Percentiles rank a stretch among this genome's conserved stretches.
These are phyloP conservation scores for Arthrobotrys entomopaga DNA, from an alignment of 2,329 filamentous ascomycete genomes.

Conservation along the genomic window DNA sequence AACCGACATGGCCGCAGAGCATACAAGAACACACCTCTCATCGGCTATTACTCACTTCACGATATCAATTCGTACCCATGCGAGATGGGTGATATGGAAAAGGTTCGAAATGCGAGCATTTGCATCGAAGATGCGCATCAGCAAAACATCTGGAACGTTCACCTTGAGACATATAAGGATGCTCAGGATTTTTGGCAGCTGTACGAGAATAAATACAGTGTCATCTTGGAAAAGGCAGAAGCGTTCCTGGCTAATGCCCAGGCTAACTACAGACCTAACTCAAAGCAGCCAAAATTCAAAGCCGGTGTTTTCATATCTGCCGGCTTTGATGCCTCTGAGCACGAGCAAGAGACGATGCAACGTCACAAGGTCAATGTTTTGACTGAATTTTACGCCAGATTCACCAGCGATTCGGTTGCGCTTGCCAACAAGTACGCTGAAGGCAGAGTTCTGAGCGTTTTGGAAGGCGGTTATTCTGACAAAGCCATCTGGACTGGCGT, in stretches of 20 bases:
- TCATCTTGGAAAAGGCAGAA: conserved; percentile 85
- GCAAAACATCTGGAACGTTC: conserved; percentile 95
- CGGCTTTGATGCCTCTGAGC: conserved; percentile 96
- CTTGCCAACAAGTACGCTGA: conserved; percentile 84
- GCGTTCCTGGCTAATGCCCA: conserved; percentile 70
- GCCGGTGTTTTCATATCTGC: conserved; percentile 94
- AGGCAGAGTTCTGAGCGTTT: conserved; percentile 87
- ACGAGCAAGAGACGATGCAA: conserved; percentile 93
- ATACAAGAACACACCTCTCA: conserved; percentile 62
- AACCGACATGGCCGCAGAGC: conserved; percentile 64
- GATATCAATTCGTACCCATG: conserved; percentile 99
- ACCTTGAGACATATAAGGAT: conserved; percentile 86
- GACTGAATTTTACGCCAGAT: conserved; percentile 92
- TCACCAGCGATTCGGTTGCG: conserved; percentile 84
- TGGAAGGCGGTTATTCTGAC: conserved; percentile 97
- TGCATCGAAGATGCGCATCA: conserved; percentile 95
- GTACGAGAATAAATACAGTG: conserved; percentile 80
- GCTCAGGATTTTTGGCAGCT: conserved; percentile 87
- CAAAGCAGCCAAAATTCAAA: conserved; percentile 63
- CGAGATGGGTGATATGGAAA: conserved; percentile 90
- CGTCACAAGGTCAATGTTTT: conserved; percentile 94
- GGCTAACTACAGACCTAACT: conserved; percentile 69
- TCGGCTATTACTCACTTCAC: conserved; percentile 96
- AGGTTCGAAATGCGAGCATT: conserved; percentile 90
- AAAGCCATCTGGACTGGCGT: conserved; percentile 87